Conservation (phyloP, 495 filamentous ascomycete genomes). For the Xylaria venustula region DNA sequence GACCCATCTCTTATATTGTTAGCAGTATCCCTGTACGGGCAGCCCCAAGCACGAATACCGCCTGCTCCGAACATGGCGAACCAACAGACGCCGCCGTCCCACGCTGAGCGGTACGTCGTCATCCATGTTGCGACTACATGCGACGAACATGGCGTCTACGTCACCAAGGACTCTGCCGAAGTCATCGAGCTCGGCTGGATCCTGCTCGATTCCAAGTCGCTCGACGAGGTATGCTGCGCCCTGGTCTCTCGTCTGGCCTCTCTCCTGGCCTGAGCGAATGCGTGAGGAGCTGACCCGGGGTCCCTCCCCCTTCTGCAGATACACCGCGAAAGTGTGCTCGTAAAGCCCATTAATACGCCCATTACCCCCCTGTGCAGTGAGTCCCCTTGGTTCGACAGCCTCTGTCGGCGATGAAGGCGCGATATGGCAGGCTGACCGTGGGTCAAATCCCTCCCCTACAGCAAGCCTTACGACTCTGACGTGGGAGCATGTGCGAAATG, state of each 20-base stretch:
- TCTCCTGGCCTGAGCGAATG: no score
- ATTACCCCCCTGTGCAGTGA: slow-evolving; percentile 98
- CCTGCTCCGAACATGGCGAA: slow-evolving; percentile 39
- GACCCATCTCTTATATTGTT: slow-evolving; percentile 4
- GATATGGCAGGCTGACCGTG: slow-evolving; percentile 3
- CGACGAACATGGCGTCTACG: slow-evolving; percentile 98
- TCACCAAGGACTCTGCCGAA: slow-evolving; percentile 97
- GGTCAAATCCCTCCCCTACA: slow-evolving; percentile 33
- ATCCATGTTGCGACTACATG: slow-evolving; percentile 98
- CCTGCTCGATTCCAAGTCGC: slow-evolving; percentile 82
- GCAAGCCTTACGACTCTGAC: slow-evolving; percentile 96
- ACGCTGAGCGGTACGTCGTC: slow-evolving; percentile 92
- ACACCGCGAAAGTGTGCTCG: slow-evolving; percentile 90
- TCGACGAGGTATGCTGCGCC: slow-evolving; percentile 71
- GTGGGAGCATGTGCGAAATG: slow-evolving; percentile 97
- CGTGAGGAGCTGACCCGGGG: slow-evolving; percentile 2
- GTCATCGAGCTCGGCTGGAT: slow-evolving; percentile 99
- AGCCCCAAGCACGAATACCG: neutral
- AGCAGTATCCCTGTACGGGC: slow-evolving; percentile 16
- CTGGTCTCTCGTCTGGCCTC: no score
- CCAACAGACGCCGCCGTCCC: slow-evolving; percentile 47
- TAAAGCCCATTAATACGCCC: slow-evolving; percentile 97
- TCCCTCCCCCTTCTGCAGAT: slow-evolving; percentile 53
- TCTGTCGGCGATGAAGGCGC: slow-evolving; percentile 18
- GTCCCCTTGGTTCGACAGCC: slow-evolving; percentile 37